phyloP scores from a whole-genome alignment of 306 rosid genomes.

The Abrus pulchellus region DNA sequence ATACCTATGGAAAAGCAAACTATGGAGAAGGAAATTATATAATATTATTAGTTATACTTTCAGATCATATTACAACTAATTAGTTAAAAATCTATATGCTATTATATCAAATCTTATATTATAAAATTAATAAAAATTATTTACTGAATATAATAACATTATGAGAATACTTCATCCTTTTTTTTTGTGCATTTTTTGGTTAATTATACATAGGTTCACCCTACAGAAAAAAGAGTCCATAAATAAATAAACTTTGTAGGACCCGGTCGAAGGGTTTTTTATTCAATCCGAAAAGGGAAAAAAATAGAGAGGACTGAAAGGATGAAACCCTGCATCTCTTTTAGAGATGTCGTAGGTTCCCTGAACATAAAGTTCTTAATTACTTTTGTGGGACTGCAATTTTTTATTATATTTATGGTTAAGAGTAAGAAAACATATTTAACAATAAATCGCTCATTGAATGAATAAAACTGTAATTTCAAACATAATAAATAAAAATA shows the following conservation, averaged over 20 bases:
- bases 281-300: neutral
- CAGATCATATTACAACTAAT: neutral
- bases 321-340: neutral
- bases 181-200: neutral
- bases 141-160: neutral
- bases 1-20: neutral
- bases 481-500: neutral
- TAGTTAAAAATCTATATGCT: neutral
- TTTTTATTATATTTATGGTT: neutral
- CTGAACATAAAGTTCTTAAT: neutral
- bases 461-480: neutral
- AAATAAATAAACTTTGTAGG: neutral
- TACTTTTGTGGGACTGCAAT: neutral
- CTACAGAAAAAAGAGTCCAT: neutral
- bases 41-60: neutral
- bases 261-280: too few species aligned
- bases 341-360: neutral
- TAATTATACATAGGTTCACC: neutral
- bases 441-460: neutral
- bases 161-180: neutral
- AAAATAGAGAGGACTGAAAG: neutral
- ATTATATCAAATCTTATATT: neutral
- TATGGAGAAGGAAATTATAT: neutral
- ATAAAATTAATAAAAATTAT: neutral
- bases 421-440: neutral